phyloP scores from a whole-genome alignment of 1,284 basidiomycete genomes.

The Trametes polyzona region DNA sequence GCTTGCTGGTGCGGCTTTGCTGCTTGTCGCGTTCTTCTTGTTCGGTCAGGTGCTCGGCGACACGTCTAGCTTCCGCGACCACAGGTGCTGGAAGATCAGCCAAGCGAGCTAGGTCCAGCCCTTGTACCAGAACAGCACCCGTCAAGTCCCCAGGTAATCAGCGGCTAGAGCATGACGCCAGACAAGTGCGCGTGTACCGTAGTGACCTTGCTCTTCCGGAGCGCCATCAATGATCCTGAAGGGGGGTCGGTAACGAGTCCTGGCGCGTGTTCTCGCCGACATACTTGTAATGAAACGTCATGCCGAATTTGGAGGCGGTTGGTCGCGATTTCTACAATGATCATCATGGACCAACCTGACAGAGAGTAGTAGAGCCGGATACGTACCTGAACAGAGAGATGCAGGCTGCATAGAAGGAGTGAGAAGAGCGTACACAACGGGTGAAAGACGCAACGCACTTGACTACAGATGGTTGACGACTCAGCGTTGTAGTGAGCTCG shows the following conservation, averaged over 20 bases:
- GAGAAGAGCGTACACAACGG: neutral
- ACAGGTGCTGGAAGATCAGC: conserved; percentile 80
- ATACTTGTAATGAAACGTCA: conserved; percentile 83
- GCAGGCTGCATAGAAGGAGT: conserved; percentile 56
- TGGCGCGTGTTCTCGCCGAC: conserved; percentile 16
- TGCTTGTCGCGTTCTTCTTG: conserved; percentile 62
- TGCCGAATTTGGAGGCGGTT: conserved; percentile 60
- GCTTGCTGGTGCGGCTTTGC: conserved; percentile 61
- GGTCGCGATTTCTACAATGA: conserved; percentile 51
- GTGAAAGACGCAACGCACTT: conserved; percentile 55
- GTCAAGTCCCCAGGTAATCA: neutral
- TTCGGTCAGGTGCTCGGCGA: conserved; percentile 63
- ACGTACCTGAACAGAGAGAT: conserved; percentile 79
- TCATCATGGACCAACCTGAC: neutral
- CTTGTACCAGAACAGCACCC: conserved; percentile 39
- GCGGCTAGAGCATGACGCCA: neutral
- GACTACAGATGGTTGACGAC: conserved; percentile 70
- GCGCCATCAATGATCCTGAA: conserved; percentile 70
- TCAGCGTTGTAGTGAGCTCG: conserved; percentile 72
- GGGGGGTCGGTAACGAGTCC: neutral
- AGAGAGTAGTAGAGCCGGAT: neutral
- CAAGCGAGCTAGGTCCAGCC: conserved; percentile 82
- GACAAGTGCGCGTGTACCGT: conserved; percentile 48
- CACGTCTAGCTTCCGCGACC: conserved; percentile 59
- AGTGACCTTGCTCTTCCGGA: conserved; percentile 61